phyloP scores from a whole-genome alignment of 345 rosid genomes.

The Pugionium dolabratum region DNA sequence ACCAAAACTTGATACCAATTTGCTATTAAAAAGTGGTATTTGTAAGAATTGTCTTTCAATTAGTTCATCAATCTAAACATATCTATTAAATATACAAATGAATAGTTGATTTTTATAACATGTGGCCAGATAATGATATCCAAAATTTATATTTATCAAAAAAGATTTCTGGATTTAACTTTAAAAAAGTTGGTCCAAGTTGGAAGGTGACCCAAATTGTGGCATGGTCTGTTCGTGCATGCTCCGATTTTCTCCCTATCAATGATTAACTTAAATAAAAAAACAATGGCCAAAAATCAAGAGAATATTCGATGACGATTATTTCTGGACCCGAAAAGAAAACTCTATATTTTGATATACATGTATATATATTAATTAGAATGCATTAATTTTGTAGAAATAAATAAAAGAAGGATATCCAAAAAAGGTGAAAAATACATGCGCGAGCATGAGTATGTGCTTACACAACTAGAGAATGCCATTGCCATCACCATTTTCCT shows the following conservation, averaged over 20 bases:
- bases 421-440: background rate
- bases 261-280: constrained; percentile 19
- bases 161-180: background rate
- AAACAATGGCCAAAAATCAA: constrained; percentile 25
- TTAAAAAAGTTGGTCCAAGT: constrained; percentile 12
- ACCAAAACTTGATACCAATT: too few species aligned
- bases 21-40: too few species aligned
- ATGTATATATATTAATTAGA: background rate
- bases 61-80: background rate
- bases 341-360: background rate
- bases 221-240: constrained; percentile 11
- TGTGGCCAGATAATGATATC: background rate
- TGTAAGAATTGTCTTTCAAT: too few species aligned
- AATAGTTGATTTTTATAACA: background rate
- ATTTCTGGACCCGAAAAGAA: constrained; percentile 16
- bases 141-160: constrained; percentile 1
- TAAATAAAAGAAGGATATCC: background rate
- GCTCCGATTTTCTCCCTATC: constrained; percentile 22
- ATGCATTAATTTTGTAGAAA: background rate
- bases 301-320: constrained; percentile 32
- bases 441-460: constrained; percentile 15
- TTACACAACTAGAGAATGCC: constrained; percentile 1
- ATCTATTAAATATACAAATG: background rate
- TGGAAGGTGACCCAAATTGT: constrained; percentile 21
- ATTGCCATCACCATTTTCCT: constrained; percentile 8